Conservation (phyloP, 1,139 yeast species). For the Zygoascus sp. region DNA sequence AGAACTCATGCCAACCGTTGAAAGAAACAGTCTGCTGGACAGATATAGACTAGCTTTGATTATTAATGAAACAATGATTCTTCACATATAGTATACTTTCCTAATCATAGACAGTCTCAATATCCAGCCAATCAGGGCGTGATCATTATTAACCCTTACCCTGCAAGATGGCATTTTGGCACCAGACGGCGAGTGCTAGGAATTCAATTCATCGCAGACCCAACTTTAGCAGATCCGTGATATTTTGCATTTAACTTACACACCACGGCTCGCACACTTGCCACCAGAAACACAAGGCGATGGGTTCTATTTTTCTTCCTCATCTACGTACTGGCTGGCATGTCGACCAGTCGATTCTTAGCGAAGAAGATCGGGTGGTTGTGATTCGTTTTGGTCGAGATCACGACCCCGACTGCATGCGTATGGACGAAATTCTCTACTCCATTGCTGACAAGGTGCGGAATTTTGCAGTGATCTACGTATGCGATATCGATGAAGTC, state of each 20-base stretch:
- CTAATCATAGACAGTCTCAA: too few species aligned
- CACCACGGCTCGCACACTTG: too few species aligned
- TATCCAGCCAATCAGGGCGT: neutral
- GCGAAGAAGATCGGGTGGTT: slow-evolving; percentile 84
- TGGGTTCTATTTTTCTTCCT: slow-evolving; percentile 87
- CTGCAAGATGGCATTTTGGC: neutral
- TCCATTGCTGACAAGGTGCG: slow-evolving; percentile 77
- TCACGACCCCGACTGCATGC: slow-evolving; percentile 71
- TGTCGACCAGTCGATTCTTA: slow-evolving; percentile 88
- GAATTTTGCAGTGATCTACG: slow-evolving; percentile 81
- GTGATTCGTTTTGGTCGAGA: slow-evolving; percentile 86
- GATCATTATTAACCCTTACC: neutral
- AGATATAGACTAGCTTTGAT: neutral
- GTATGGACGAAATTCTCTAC: slow-evolving; percentile 82
- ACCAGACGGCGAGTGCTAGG: neutral
- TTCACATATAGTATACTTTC: too few species aligned
- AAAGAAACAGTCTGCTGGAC: too few species aligned
- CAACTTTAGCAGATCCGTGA: neutral
- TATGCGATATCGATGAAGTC: slow-evolving; percentile 85
- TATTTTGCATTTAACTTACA: neutral
- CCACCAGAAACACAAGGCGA: slow-evolving; percentile 27
- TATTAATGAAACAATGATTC: neutral
- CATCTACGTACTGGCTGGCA: slow-evolving; percentile 94
- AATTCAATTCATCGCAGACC: too few species aligned
- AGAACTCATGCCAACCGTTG: too few species aligned